Evolutionary conservation across 192 early-diverging fungal species (phyloP).

Genomic region (Neocallimastix lanati): DNA sequence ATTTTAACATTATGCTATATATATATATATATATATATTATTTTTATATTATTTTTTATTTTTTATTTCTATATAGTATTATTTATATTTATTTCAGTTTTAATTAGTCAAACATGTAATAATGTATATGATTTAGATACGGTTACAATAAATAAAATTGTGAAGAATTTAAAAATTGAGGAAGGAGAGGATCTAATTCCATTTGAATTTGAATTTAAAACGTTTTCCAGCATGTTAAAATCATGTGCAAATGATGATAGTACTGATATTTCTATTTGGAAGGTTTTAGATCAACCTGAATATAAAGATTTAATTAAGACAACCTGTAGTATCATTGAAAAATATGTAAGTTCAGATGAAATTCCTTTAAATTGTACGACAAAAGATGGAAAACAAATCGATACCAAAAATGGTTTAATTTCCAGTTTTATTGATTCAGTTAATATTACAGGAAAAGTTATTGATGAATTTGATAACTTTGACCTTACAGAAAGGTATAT

Average conservation of each 20-base stretch:
- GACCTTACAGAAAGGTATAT: background rate
- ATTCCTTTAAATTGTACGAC: background rate
- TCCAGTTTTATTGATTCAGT: background rate
- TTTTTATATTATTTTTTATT: too few relatives aligned
- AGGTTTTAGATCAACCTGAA: background rate
- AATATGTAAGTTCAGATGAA: background rate
- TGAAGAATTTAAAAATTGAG: too few relatives aligned
- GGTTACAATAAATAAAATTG: background rate
- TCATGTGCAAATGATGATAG: background rate
- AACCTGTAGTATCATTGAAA: background rate
- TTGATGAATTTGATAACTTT: background rate
- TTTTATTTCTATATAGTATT: background rate
- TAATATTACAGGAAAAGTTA: background rate
- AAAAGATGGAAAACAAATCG: background rate
- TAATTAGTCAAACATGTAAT: background rate
- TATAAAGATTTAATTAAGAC: background rate
- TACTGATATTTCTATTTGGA: background rate
- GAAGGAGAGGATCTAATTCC: too few relatives aligned
- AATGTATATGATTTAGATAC: background rate
- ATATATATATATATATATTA: too few relatives aligned
- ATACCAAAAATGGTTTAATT: background rate
- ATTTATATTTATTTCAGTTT: background rate
- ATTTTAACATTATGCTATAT: too few relatives aligned
- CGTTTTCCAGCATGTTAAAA: background rate
- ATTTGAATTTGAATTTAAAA: background rate